phyloP scores from a whole-genome alignment of 2,329 filamentous ascomycete genomes.

The Venturia nashicola region DNA sequence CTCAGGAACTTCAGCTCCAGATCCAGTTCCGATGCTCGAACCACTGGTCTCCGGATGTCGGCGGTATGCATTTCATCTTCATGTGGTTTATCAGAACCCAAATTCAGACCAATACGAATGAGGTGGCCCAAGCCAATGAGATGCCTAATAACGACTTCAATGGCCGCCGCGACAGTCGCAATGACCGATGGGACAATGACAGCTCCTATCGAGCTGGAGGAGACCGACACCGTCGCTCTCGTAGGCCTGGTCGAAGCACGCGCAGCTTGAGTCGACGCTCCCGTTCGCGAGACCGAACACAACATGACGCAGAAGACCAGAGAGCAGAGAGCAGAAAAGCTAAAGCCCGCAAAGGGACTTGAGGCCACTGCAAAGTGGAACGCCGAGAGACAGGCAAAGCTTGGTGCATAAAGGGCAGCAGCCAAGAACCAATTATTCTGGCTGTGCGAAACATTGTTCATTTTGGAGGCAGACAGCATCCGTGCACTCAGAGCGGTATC shows the following conservation, averaged over 20 bases:
- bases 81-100: not conserved
- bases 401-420: slow-evolving; percentile 68
- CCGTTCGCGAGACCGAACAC: too few species aligned
- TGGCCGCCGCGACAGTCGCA: not conserved
- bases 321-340: too few species aligned
- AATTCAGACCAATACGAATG: not conserved
- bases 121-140: not conserved
- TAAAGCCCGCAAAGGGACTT: too few species aligned
- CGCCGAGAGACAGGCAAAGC: slow-evolving; percentile 61
- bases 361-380: slow-evolving; percentile 35
- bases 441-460: not conserved
- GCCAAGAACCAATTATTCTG: slow-evolving; percentile 23
- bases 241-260: too few species aligned
- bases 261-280: too few species aligned
- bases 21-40: not conserved
- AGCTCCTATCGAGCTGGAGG: too few species aligned
- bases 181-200: too few species aligned
- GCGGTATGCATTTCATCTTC: not conserved
- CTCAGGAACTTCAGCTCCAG: not conserved
- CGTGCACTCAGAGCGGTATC: not conserved
- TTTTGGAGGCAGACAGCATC: not conserved
- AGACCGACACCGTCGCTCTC: too few species aligned
- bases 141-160: not conserved
- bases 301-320: too few species aligned
- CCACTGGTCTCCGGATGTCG: not conserved